Evolutionary conservation across 306 rosid genomes (phyloP).

Genomic region (Notholithocarpus densiflorus): DNA sequence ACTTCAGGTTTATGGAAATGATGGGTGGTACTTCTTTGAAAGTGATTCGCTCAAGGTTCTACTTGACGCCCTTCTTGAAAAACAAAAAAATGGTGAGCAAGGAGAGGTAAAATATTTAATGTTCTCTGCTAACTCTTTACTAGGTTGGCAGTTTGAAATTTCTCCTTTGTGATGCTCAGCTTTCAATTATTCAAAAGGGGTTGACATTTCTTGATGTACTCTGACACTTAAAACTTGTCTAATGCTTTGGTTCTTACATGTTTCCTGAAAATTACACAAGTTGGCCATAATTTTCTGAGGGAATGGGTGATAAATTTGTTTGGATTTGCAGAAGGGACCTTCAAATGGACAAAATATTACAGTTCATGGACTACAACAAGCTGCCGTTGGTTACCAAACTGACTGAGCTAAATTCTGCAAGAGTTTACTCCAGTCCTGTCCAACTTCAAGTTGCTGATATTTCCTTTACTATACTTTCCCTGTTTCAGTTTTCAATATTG

Average conservation of each 20-base stretch:
- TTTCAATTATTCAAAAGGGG: neutral
- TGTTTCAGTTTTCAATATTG: neutral
- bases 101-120: too few species aligned
- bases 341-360: slow-evolving; percentile 52
- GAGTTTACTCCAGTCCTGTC: slow-evolving; percentile 74
- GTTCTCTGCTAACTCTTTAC: too few species aligned
- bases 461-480: neutral
- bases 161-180: neutral
- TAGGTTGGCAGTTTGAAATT: too few species aligned
- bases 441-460: slow-evolving; percentile 69
- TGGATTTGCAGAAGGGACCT: slow-evolving; percentile 67
- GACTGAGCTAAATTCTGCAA: slow-evolving; percentile 69
- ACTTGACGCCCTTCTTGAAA: too few species aligned
- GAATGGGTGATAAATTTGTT: slow-evolving; percentile 4
- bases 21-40: too few species aligned
- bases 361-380: slow-evolving; percentile 74
- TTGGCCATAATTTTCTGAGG: slow-evolving; percentile 11
- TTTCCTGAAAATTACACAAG: slow-evolving; percentile 7
- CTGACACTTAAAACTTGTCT: neutral
- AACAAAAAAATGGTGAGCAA: too few species aligned
- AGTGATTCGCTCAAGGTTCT: too few species aligned
- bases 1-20: too few species aligned
- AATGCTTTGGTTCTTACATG: neutral
- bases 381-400: slow-evolving; percentile 76
- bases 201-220: neutral